Base-by-base conservation (phyloP, 78 protist genomes). In the Dictyostelium firmibasis region DNA sequence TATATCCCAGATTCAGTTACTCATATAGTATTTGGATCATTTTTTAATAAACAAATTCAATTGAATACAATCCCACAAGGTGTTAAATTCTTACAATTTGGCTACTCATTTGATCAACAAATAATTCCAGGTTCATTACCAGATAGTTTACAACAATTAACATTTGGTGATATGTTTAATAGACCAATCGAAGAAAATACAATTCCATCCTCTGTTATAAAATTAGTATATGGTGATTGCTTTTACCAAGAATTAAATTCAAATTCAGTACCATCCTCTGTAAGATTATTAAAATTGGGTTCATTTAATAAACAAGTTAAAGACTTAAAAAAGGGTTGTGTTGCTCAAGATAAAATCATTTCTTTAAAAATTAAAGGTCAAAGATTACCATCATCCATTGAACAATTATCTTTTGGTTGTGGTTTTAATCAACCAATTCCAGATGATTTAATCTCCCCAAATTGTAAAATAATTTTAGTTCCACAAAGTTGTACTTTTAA, bases 221-320 rank as follows among this genome's bases (percentile, higher is more conserved):
- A 87, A 16, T 41, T 87, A 10, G 33, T 43, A 14, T 27, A 76
- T 5, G 93, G 93, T 8, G 29, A 57, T 7, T 13, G 1, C 5
- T 78, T 41, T 41, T 72, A 67, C 33, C 27, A 27, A 20, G 62
- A 33, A 76, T 76, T 76, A 38, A 76, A 23, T 25, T 16, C 36
- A 23, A 74, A 83, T n/a, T 36, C 53, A 1, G 70, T 87, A 4
- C 93, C 93, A 50, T n/a, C 57, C 0, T 60, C 78, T 16, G 85
- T 87, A 0, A 87, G 47, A 18, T 31, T 76, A 6, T 29, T 87
- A 31, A 62, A 25, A 25, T 18, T 87, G 31, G 93, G 93, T 7
- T 41, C 41, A 25, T 36, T 7, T 25, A 53, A 11, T 62, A 85
- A 69, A 41, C 69, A 44, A 76, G 16, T 70, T 29, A 70, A 70